Conservation (phyloP, 345 rosid genomes). For the Salix exigua region DNA sequence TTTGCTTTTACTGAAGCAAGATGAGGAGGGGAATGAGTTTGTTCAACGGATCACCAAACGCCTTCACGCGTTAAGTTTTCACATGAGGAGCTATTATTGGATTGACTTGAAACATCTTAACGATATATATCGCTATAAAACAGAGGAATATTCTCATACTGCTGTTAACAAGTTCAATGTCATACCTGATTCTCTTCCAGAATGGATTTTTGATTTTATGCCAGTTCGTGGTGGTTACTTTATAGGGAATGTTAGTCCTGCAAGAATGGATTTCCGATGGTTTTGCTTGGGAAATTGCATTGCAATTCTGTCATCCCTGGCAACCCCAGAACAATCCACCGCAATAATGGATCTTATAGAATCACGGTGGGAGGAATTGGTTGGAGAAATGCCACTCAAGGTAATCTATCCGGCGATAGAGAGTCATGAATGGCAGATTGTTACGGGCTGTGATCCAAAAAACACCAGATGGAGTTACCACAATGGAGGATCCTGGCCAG, state of each 20-base stretch:
- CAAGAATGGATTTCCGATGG: slow-evolving; percentile 96
- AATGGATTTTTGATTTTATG: slow-evolving; percentile 93
- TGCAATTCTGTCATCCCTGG: slow-evolving; percentile 85
- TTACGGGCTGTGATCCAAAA: slow-evolving; percentile 92
- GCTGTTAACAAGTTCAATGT: slow-evolving; percentile 96
- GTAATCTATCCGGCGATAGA: slow-evolving; percentile 91
- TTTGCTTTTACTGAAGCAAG: slow-evolving; percentile 71
- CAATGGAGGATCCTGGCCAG: slow-evolving; percentile 99
- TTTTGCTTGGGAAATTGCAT: slow-evolving; percentile 88
- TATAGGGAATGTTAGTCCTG: slow-evolving; percentile 91
- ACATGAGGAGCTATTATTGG: slow-evolving; percentile 92
- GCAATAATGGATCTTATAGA: slow-evolving; percentile 98
- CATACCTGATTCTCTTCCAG: slow-evolving; percentile 94
- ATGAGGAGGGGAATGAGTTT: slow-evolving; percentile 82
- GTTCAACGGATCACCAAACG: slow-evolving; percentile 84
- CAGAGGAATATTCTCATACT: slow-evolving; percentile 95
- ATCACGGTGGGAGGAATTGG: slow-evolving; percentile 92
- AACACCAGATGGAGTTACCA: slow-evolving; percentile 98
- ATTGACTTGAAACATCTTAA: slow-evolving; percentile 89
- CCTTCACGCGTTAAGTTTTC: slow-evolving; percentile 87
- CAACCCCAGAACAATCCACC: slow-evolving; percentile 84
- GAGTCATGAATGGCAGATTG: slow-evolving; percentile 83
- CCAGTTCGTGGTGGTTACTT: slow-evolving; percentile 81
- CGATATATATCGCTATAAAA: slow-evolving; percentile 86
- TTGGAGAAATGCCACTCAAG: slow-evolving; percentile 94